These are phyloP conservation scores for Santalum album DNA, from an alignment of 164 flowering plant species.

Conservation along the genomic window DNA sequence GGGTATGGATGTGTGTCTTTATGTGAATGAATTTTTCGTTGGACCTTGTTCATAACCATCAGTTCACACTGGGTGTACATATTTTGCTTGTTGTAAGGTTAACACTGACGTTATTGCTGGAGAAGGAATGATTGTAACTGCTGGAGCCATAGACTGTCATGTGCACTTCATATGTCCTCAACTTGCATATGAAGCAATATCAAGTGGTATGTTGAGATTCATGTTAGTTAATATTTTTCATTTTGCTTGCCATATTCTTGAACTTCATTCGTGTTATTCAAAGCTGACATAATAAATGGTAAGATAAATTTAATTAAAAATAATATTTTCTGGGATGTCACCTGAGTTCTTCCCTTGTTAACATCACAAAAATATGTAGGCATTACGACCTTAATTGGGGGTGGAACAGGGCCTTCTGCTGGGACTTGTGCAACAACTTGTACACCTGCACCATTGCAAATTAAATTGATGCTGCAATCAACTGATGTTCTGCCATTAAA, in stretches of 20 bases:
- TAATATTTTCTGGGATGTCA: no score
- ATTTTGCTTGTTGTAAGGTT: constrained; percentile 33
- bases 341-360: background rate
- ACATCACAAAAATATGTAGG: constrained; percentile 32
- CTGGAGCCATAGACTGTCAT: constrained; percentile 97
- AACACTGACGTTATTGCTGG: constrained; percentile 93
- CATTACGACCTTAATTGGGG: constrained; percentile 88
- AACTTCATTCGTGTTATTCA: no score
- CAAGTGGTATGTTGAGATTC: constrained; percentile 49
- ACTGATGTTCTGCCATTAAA: constrained; percentile 91
- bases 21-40: no score
- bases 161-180: constrained; percentile 98
- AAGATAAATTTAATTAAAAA: no score
- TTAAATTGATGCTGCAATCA: constrained; percentile 91
- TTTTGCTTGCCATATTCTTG: no score
- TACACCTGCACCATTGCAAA: constrained; percentile 78
- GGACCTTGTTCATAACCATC: no score
- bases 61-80: no score
- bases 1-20: no score
- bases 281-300: no score
- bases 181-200: constrained; percentile 67
- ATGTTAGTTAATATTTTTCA: no score
- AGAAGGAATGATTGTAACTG: constrained; percentile 87
- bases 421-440: constrained; percentile 98
- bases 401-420: constrained; percentile 95